These are phyloP conservation scores for Biscutella laevigata DNA, from an alignment of 441 rosid species.

Conservation along the genomic window DNA sequence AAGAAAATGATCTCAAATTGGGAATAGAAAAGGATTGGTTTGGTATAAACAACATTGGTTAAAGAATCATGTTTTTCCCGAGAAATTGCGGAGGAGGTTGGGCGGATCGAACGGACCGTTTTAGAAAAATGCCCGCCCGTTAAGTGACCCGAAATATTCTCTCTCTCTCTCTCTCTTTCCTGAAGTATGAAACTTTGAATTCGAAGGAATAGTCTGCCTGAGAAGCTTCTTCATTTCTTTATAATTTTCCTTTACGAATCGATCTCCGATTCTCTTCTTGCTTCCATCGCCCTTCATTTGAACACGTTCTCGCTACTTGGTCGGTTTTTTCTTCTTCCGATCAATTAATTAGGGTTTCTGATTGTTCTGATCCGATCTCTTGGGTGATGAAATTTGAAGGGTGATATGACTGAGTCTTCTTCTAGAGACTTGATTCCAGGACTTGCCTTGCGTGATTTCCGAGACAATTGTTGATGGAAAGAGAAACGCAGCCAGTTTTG, in stretches of 20 bases:
- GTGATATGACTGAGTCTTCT: conserved; percentile 7
- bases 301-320: not conserved
- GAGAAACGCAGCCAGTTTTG: conserved; percentile 20
- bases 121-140: too few species aligned
- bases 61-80: too few species aligned
- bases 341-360: conserved; percentile 19
- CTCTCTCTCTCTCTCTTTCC: not conserved
- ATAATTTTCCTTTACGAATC: not conserved
- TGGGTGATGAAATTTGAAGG: conserved; percentile 15
- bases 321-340: too few species aligned
- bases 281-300: conserved; percentile 1
- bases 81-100: too few species aligned
- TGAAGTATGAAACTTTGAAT: conserved; percentile 12
- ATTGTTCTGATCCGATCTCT: conserved; percentile 2
- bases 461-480: conserved; percentile 48
- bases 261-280: too few species aligned
- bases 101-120: too few species aligned
- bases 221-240: conserved; percentile 11
- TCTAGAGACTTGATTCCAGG: conserved; percentile 7
- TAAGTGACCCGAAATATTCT: conserved; percentile 6
- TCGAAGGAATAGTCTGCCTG: conserved; percentile 12
- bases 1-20: too few species aligned
- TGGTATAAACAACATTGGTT: too few species aligned
- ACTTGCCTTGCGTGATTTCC: conserved; percentile 14
- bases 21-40: too few species aligned